phyloP scores from a whole-genome alignment of 306 rosid genomes.

The Vigna hirtella region DNA sequence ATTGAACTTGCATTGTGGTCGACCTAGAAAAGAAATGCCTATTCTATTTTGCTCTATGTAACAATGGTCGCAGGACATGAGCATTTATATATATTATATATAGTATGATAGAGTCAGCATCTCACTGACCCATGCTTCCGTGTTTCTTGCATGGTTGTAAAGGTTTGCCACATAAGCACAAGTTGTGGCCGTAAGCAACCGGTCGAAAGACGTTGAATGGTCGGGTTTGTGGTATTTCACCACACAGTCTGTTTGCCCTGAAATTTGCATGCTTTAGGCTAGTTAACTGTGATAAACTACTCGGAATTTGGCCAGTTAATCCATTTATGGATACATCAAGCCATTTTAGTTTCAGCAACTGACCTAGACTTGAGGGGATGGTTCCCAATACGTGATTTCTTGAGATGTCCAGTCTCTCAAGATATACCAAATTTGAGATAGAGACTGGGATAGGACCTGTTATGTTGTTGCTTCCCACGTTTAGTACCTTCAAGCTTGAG shows the following conservation, averaged over 20 bases:
- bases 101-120: conserved; percentile 60
- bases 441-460: conserved; percentile 74
- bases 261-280: conserved; percentile 78
- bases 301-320: conserved; percentile 80
- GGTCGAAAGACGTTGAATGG: conserved; percentile 83
- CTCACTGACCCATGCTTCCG: conserved; percentile 58
- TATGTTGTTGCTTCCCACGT: conserved; percentile 74
- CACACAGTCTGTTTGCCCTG: conserved; percentile 90
- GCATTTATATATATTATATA: conserved; percentile 41
- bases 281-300: conserved; percentile 71
- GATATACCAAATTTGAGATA: conserved; percentile 67
- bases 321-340: conserved; percentile 85
- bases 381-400: conserved; percentile 81
- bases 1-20: conserved; percentile 44
- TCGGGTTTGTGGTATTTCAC: conserved; percentile 89
- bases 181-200: conserved; percentile 86
- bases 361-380: conserved; percentile 73
- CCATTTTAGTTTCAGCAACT: conserved; percentile 75
- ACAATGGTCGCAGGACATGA: conserved; percentile 51
- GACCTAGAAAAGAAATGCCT: conserved; percentile 36
- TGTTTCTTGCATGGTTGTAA: conserved; percentile 74
- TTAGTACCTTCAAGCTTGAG: conserved; percentile 68
- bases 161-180: conserved; percentile 91
- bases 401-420: conserved; percentile 75
- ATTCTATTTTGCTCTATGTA: conserved; percentile 42